Base-by-base conservation (phyloP, 495 filamentous ascomycete species). In the Aspergillus taichungensis region DNA sequence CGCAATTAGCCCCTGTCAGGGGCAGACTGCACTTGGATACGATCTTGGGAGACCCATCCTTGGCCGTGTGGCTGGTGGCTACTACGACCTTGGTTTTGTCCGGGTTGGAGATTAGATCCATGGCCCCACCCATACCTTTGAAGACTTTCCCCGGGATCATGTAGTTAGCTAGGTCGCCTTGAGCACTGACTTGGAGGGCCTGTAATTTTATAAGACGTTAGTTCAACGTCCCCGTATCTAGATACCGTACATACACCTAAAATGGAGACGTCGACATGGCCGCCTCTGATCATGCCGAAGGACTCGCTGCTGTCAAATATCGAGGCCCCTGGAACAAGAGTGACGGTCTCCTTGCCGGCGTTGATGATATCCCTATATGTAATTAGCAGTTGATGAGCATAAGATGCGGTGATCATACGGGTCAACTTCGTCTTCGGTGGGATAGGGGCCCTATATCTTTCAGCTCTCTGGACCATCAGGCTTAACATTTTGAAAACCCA, bases 51-150 rank as follows among this genome's bases (percentile, higher is more conserved):
- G 80, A 82, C 30, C 89, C 89, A 64, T 91, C 86, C 75, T 88
- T 91, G 44, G 89, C 87, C 1, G 83, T 84, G 64, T 95, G 89
- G 66, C 90, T 90, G 72, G 90, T 95, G 1, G 87, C 88, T 12
- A 94, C 85, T 7, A 95, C 89, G 9, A 95, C 87, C 71, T 92
- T 94, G 24, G 89, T 95, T 38, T 73, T 67, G 47, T 75, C 75
- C 2, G 89, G 89, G 66, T 94, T 94, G 40, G 76, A 82, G 40
- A 95, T 87, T 35, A 95, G 66, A 59, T 95, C 89, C 89, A 95
- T 95, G 34, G 89, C 89, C n/a, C 89, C 89, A 29, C 89, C 89
- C 66, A 95, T 94, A 0, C 89, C 89, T 74, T 95, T 95, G 55
- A 95, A 68, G 0, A 72, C 83, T 72, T 94, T 95, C 36, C 89